Percentiles rank a stretch among this genome's conserved stretches.
Evolutionary conservation across 1,284 basidiomycete species (phyloP).

Genomic region (Ganoderma sp.): DNA sequence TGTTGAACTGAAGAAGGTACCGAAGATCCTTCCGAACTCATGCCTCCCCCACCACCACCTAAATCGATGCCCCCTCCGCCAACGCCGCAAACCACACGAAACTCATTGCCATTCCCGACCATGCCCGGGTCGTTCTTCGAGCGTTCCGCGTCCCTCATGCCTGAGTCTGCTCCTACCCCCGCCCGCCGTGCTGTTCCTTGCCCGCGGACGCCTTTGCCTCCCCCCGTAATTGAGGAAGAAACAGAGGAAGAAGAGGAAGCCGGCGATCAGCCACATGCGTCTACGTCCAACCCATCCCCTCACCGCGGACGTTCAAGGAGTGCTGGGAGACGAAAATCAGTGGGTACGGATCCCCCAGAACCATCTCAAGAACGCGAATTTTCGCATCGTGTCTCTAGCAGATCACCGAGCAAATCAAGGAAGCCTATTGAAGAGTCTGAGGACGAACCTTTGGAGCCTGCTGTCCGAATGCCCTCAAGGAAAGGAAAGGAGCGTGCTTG

Average conservation of each 20-base stretch:
- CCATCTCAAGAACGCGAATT: conserved; percentile 9
- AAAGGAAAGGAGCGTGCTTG: conserved; percentile 61
- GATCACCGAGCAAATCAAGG: conserved; percentile 9
- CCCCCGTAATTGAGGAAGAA: conserved; percentile 12
- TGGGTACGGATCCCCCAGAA: neutral
- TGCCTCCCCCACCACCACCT: conserved; percentile 26
- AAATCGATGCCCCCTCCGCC: conserved; percentile 12
- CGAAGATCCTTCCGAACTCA: conserved; percentile 15
- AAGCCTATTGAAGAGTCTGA: conserved; percentile 13
- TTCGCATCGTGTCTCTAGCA: conserved; percentile 11
- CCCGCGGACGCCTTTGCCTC: conserved; percentile 27
- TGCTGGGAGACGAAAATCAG: neutral
- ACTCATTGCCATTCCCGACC: conserved; percentile 48
- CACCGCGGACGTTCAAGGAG: conserved; percentile 17
- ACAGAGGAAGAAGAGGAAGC: neutral
- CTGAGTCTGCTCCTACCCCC: conserved; percentile 41
- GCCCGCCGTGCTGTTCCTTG: conserved; percentile 21
- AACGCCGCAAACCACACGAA: conserved; percentile 35
- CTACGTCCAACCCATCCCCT: conserved; percentile 2
- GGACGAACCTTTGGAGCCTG: conserved; percentile 8
- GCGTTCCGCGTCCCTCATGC: conserved; percentile 67
- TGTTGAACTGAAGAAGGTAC: neutral
- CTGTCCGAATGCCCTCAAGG: conserved; percentile 20
- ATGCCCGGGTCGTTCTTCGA: conserved; percentile 84
- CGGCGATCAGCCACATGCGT: neutral